Evolutionary conservation across 345 rosid genomes (phyloP), one percentile per base, ranked within the genome.

Genomic region (Aquilaria malaccensis): DNA sequence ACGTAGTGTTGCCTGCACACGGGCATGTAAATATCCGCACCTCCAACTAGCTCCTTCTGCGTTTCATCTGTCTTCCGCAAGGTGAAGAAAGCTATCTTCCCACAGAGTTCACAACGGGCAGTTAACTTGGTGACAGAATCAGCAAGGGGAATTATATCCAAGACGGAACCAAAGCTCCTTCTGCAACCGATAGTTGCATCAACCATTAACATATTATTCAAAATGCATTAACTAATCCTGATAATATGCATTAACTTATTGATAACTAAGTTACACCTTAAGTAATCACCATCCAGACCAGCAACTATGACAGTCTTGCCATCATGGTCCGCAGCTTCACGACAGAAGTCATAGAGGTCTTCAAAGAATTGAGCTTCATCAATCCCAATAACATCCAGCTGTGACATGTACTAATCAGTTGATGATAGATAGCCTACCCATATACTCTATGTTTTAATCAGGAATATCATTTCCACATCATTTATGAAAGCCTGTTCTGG

Each of bases 301-400:
- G 98, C 93, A n/a, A 93, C 94, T 33, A 93, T 74, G 9, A 87
- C 82, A 30, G 77, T 82, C 77, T 87, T 89, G 14, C 96, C 91
- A 55, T 87, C 91, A 43, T 60, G 75, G 71, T 93, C 98, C 49
- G 98, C 94, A 53, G 91, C 96, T 64, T 85, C 88, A 13, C 81
- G 79, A 74, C 97, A 93, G 70, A 93, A 89, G 62, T 87, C 96
- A 71, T 85, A 85, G 0, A 89, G 79, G 62, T 87, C 98, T 37
- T 75, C 88, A 59, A 92, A 89, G 76, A 89, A 92, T 48, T 89
- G 95, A 59, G 98, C 98, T 68, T 85, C 98, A 13, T 89, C 98
- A 51, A 89, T 89, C 5, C 95, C 96, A n/a, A 93, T 93, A 73
- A 93, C 97, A 70, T 89, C 98, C 12, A 89, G 80, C 83, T 79